phyloP scores from a whole-genome alignment of 2,329 filamentous ascomycete genomes.

The Cladosporium sp. region DNA sequence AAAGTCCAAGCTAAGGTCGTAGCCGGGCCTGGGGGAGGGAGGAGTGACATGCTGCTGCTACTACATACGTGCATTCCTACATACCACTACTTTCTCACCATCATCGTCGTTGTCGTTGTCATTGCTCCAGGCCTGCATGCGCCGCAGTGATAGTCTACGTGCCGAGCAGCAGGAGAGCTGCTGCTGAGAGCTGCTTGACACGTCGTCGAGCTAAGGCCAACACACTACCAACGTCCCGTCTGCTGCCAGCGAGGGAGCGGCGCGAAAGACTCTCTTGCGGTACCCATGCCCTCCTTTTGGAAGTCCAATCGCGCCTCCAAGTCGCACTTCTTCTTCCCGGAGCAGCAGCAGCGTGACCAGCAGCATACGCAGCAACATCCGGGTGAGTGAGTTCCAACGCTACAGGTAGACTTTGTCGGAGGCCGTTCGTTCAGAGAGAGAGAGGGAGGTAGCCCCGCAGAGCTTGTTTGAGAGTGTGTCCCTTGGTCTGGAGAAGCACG shows the following conservation, averaged over 20 bases:
- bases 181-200: constrained; percentile 9
- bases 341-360: background rate
- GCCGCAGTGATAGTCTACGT: background rate
- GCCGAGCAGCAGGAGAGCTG: background rate
- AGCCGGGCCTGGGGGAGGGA: background rate
- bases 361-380: constrained; percentile 11
- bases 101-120: background rate
- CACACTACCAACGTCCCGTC: constrained; percentile 16
- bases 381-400: background rate
- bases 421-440: background rate
- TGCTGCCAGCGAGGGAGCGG: constrained; percentile 14
- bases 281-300: constrained; percentile 18
- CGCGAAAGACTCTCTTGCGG: constrained; percentile 4
- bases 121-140: background rate
- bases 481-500: constrained; percentile 1
- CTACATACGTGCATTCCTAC: constrained; percentile 1
- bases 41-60: background rate
- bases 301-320: constrained; percentile 15
- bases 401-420: background rate
- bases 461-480: background rate
- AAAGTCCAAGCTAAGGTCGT: background rate
- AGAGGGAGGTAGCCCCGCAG: background rate
- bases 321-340: constrained; percentile 15
- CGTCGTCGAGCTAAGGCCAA: constrained; percentile 8
- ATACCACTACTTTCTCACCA: background rate